These are phyloP conservation scores for Paracamarosporium sp. DNA, from an alignment of 2,329 filamentous ascomycete genomes.

Conservation along the genomic window DNA sequence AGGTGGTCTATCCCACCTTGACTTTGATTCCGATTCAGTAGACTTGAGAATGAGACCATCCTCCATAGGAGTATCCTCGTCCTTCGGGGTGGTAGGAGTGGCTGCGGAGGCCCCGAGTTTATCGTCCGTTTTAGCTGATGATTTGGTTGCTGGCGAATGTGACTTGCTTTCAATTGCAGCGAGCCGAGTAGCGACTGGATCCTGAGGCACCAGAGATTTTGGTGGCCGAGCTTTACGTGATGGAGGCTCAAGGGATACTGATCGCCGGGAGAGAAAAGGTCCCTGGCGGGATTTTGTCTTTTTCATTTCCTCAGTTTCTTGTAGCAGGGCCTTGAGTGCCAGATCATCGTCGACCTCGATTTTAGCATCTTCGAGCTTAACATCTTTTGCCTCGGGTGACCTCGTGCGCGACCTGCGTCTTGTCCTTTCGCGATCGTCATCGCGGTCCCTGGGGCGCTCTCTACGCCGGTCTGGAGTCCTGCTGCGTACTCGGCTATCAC, in stretches of 20 bases:
- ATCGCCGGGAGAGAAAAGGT: slow-evolving; percentile 44
- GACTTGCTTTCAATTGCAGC: slow-evolving; percentile 37
- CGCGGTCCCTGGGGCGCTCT: slow-evolving; percentile 56
- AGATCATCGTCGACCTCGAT: slow-evolving; percentile 48
- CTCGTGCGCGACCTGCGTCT: slow-evolving; percentile 27
- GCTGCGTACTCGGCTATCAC: slow-evolving; percentile 35
- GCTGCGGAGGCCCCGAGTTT: slow-evolving; percentile 23
- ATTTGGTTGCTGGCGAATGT: slow-evolving; percentile 29
- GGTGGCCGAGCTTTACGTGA: slow-evolving; percentile 44
- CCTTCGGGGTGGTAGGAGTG: slow-evolving; percentile 15
- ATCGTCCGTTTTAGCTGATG: slow-evolving; percentile 31
- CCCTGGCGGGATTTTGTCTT: slow-evolving; percentile 46
- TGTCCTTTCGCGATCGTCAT: slow-evolving; percentile 39
- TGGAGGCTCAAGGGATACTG: slow-evolving; percentile 48
- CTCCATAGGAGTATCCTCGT: slow-evolving; percentile 35
- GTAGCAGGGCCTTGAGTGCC: slow-evolving; percentile 41
- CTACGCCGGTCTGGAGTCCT: slow-evolving; percentile 30
- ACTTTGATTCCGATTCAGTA: slow-evolving; percentile 18
- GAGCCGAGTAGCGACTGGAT: slow-evolving; percentile 37
- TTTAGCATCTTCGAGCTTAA: slow-evolving; percentile 44
- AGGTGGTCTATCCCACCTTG: slow-evolving; percentile 36
- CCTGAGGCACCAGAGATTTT: slow-evolving; percentile 43
- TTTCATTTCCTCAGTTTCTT: slow-evolving; percentile 47
- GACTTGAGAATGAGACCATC: slow-evolving; percentile 31
- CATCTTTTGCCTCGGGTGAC: slow-evolving; percentile 31